phyloP scores from a whole-genome alignment of 345 rosid genomes.

The Viola odorata region DNA sequence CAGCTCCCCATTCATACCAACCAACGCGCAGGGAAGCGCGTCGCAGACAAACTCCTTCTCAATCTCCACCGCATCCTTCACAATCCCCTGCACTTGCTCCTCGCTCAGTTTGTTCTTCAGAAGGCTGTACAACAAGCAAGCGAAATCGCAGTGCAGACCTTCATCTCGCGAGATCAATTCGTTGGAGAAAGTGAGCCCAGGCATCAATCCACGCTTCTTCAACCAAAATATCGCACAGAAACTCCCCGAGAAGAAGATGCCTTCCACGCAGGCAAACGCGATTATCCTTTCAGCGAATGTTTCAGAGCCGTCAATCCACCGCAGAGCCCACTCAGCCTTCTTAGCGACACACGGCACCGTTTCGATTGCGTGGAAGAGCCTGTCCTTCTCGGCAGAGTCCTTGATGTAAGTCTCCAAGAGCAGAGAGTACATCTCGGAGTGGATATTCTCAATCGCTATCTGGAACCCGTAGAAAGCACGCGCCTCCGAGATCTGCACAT shows the following conservation, averaged over 20 bases:
- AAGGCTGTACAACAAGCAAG: conserved; percentile 61
- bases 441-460: conserved; percentile 92
- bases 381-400: conserved; percentile 52
- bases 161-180: conserved; percentile 92
- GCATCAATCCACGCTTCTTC: conserved; percentile 88
- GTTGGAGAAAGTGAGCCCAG: conserved; percentile 87
- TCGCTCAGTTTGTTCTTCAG: conserved; percentile 52
- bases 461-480: conserved; percentile 98
- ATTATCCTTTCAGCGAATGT: conserved; percentile 68
- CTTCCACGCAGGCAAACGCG: conserved; percentile 94
- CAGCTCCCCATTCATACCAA: conserved; percentile 70
- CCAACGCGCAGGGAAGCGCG: conserved; percentile 82
- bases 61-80: conserved; percentile 76
- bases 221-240: conserved; percentile 94
- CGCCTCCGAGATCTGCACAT: conserved; percentile 86
- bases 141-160: conserved; percentile 92
- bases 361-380: conserved; percentile 62
- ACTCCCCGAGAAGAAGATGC: conserved; percentile 89
- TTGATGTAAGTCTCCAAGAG: conserved; percentile 87
- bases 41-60: conserved; percentile 94
- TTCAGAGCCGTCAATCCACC: conserved; percentile 78
- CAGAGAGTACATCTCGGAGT: conserved; percentile 95
- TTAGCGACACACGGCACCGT: conserved; percentile 72
- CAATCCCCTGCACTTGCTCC: conserved; percentile 62
- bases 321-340: conserved; percentile 74